Conservation (phyloP, 371 early-diverging fungal genomes). For the Zychaea mexicana region DNA sequence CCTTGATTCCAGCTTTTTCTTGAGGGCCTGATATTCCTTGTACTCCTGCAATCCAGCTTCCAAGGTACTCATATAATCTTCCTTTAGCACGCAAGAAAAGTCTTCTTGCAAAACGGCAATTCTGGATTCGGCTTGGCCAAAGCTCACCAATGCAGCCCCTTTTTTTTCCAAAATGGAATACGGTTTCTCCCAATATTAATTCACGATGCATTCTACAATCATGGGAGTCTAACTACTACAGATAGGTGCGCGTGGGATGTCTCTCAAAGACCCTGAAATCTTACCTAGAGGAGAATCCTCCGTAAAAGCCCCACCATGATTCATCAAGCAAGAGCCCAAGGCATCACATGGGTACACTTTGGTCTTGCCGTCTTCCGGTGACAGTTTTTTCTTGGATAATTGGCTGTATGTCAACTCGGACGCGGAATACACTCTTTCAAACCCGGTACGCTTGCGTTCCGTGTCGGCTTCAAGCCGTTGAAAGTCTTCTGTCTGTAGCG, state of each 20-base stretch:
- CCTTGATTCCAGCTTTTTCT: conserved; percentile 86
- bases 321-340: conserved; percentile 61
- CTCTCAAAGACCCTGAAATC: too few relatives aligned
- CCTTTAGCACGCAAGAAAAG: conserved; percentile 43
- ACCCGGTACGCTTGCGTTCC: conserved; percentile 32
- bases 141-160: conserved; percentile 54
- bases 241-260: too few relatives aligned
- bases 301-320: conserved; percentile 57
- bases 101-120: conserved; percentile 65
- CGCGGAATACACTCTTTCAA: conserved; percentile 38
- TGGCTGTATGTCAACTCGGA: conserved; percentile 23
- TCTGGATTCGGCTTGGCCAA: conserved; percentile 68
- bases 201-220: too few relatives aligned
- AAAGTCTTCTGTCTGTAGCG: conserved; percentile 50
- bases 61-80: conserved; percentile 50
- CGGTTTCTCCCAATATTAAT: too few relatives aligned
- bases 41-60: conserved; percentile 51
- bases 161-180: background rate
- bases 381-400: conserved; percentile 55
- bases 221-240: too few relatives aligned
- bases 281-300: conserved; percentile 66
- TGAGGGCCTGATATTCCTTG: conserved; percentile 67
- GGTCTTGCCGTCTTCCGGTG: conserved; percentile 60
- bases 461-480: conserved; percentile 39
- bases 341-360: conserved; percentile 64